Conservation (phyloP, 352 stramenopile genomes). For the Phytophthora tubulina region DNA sequence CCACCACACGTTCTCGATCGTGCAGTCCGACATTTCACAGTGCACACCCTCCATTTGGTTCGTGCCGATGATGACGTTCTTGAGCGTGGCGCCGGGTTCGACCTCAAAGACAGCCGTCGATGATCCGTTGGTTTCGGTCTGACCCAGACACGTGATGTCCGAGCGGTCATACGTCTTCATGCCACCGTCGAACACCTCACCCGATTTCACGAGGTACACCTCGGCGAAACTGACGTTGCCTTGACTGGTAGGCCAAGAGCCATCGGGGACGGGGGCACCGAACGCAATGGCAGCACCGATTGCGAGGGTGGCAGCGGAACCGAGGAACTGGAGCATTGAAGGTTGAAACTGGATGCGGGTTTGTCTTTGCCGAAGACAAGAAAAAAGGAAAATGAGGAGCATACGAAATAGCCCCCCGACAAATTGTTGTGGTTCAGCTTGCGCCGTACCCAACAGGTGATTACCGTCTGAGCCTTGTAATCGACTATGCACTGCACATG, state of each 20-base stretch:
- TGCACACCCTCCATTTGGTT: slow-evolving; percentile 1
- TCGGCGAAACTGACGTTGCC: neutral
- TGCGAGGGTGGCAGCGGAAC: neutral
- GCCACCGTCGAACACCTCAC: neutral
- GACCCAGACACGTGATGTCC: neutral
- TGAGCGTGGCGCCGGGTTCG: neutral
- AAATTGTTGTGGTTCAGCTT: too few relatives aligned
- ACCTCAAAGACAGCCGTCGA: neutral
- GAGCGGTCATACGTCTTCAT: slow-evolving; percentile 1
- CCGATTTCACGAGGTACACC: neutral
- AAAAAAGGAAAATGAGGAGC: neutral
- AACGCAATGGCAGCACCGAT: neutral
- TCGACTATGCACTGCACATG: too few relatives aligned
- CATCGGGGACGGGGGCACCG: neutral
- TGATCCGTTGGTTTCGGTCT: neutral
- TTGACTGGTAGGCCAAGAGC: neutral
- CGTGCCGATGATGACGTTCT: slow-evolving; percentile 1
- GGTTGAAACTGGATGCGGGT: neutral
- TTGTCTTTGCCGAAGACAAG: neutral
- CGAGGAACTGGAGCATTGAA: neutral
- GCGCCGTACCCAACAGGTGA: too few relatives aligned
- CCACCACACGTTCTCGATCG: slow-evolving; percentile 3
- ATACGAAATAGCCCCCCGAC: too few relatives aligned
- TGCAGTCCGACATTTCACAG: neutral
- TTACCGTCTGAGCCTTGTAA: too few relatives aligned